Conservation (phyloP, 2,329 filamentous ascomycete genomes). For the Fusarium bulbicola region DNA sequence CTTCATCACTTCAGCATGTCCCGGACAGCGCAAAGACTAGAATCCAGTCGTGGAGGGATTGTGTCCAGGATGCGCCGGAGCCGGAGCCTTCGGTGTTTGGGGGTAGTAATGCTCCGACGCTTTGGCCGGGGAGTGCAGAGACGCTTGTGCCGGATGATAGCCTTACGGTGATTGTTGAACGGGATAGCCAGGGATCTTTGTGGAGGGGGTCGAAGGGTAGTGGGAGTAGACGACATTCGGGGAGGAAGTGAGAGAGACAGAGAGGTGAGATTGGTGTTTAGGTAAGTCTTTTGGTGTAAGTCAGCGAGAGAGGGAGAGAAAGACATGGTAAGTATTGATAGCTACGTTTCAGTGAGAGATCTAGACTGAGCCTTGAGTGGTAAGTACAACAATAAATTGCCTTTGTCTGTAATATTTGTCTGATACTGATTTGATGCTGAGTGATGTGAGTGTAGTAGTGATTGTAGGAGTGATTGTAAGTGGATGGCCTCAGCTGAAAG, state of each 20-base stretch:
- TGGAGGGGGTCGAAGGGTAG: neutral
- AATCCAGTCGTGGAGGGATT: constrained; percentile 6
- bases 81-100: neutral
- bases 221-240: neutral
- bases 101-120: constrained; percentile 6
- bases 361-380: neutral
- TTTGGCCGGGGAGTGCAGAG: constrained; percentile 1
- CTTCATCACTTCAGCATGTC: neutral
- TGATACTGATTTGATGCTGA: neutral
- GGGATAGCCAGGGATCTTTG: too few species aligned
- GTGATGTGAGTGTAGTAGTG: neutral
- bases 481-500: neutral
- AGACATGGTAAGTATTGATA: neutral
- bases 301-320: neutral
- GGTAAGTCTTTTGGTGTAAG: neutral
- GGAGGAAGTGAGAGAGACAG: neutral
- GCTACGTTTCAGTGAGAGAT: neutral
- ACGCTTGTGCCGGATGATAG: constrained; percentile 6
- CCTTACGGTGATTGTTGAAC: neutral
- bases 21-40: neutral
- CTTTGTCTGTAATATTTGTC: neutral
- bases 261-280: neutral
- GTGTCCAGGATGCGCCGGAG: neutral
- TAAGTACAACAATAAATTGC: neutral
- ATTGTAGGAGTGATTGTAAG: neutral